Conservation (phyloP, 164 flowering plant species). For the Liriodendron chinense region DNA sequence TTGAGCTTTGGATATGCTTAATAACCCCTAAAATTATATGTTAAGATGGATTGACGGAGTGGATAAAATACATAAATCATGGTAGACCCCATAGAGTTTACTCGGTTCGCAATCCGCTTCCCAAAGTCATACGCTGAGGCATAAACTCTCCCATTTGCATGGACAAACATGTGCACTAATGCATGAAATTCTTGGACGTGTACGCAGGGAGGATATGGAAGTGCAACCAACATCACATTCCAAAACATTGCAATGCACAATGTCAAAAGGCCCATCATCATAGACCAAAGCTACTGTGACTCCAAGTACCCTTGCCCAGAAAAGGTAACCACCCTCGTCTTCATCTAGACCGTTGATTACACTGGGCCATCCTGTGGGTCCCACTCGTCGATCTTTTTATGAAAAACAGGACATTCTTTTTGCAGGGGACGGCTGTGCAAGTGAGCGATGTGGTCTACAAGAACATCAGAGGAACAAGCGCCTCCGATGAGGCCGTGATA, state of each 20-base stretch:
- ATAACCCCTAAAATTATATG: too few species aligned
- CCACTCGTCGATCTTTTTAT: too few species aligned
- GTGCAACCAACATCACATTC: conserved; percentile 40
- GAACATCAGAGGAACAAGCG: conserved; percentile 53
- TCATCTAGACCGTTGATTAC: too few species aligned
- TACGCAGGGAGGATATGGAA: conserved; percentile 49
- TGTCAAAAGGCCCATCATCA: conserved; percentile 49
- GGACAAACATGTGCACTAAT: background rate
- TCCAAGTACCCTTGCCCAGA: conserved; percentile 33
- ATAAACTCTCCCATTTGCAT: background rate
- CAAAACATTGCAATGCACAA: conserved; percentile 39
- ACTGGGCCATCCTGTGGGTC: too few species aligned
- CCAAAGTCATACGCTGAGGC: too few species aligned
- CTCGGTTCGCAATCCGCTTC: too few species aligned
- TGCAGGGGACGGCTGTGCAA: conserved; percentile 43
- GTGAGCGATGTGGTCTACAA: conserved; percentile 37
- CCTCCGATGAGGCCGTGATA: conserved; percentile 33
- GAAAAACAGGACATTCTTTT: too few species aligned
- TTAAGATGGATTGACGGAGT: too few species aligned
- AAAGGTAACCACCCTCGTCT: conserved; percentile 25
- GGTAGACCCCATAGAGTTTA: too few species aligned
- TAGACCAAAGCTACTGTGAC: conserved; percentile 60
- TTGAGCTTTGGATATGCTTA: too few species aligned
- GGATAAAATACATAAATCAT: too few species aligned
- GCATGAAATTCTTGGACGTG: background rate